Conservation (phyloP, 169 alveolate genomes). For the Ichthyophthirius multifiliis region DNA sequence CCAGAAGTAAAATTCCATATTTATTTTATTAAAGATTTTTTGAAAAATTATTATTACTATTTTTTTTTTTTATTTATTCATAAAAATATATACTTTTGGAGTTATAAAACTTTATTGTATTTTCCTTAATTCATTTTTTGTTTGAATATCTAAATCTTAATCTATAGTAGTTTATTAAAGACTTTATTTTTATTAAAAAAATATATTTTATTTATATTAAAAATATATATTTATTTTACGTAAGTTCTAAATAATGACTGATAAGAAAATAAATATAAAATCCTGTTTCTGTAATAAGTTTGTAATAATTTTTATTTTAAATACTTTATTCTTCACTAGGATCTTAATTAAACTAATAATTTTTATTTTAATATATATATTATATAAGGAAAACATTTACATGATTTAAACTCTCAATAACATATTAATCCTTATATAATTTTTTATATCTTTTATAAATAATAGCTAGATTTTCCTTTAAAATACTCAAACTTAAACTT, state of each 20-base stretch:
- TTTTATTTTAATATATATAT: too few relatives aligned
- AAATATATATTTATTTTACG: too few relatives aligned
- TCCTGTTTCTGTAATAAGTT: too few relatives aligned
- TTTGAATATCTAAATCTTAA: conserved; percentile 2
- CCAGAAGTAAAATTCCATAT: not conserved
- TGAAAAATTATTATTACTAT: not conserved
- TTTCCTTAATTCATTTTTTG: not conserved
- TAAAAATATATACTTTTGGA: not conserved
- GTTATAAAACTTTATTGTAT: not conserved
- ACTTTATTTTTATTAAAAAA: too few relatives aligned
- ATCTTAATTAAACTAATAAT: not conserved
- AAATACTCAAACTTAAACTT: not conserved
- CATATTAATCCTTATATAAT: too few relatives aligned
- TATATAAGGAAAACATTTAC: too few relatives aligned
- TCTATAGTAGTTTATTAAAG: not conserved
- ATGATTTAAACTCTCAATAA: too few relatives aligned
- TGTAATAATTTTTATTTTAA: not conserved
- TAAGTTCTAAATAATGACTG: too few relatives aligned
- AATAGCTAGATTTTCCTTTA: conserved; percentile 8
- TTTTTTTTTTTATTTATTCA: too few relatives aligned
- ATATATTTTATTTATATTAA: too few relatives aligned
- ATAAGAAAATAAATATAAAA: too few relatives aligned
- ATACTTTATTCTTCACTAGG: conserved; percentile 14
- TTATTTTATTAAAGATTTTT: not conserved
- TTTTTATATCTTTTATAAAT: conserved; percentile 10